Conservation (phyloP, 2,329 filamentous ascomycete species). For the Fusarium annulatum region DNA sequence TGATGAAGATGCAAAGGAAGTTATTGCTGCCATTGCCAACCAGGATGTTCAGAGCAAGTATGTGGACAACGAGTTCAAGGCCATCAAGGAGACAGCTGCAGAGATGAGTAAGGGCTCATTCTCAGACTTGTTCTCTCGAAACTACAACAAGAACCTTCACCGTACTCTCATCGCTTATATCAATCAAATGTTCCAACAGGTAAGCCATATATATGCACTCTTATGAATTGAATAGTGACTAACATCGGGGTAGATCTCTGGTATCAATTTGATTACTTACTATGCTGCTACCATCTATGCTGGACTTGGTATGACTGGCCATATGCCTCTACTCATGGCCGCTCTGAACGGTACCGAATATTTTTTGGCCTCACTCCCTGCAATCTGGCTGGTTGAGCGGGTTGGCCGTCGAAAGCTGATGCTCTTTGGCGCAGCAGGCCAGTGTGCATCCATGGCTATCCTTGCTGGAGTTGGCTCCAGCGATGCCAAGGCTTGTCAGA, state of each 20-base stretch:
- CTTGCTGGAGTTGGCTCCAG: conserved; percentile 65
- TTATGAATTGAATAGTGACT: not conserved
- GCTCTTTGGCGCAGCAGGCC: conserved; percentile 73
- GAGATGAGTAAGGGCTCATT: conserved; percentile 73
- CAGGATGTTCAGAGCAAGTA: conserved; percentile 66
- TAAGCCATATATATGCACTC: not conserved
- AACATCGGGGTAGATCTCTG: conserved; percentile 55
- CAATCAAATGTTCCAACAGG: conserved; percentile 71
- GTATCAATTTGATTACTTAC: conserved; percentile 72
- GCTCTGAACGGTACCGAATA: conserved; percentile 59
- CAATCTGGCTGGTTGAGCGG: conserved; percentile 71
- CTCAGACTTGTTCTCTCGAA: conserved; percentile 66
- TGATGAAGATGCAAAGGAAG: conserved; percentile 59
- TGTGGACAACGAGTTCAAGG: conserved; percentile 67
- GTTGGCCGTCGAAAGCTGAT: conserved; percentile 77
- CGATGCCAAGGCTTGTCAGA: conserved; percentile 61
- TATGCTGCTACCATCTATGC: conserved; percentile 70
- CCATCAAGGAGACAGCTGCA: conserved; percentile 75
- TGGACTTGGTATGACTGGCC: conserved; percentile 62
- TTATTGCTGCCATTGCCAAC: conserved; percentile 65
- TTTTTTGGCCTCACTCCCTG: conserved; percentile 72
- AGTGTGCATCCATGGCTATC: conserved; percentile 73
- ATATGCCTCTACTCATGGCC: conserved; percentile 68
- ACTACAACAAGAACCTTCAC: conserved; percentile 67
- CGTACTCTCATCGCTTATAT: conserved; percentile 70